phyloP scores from a whole-genome alignment of 139 green algal genomes.

The Micromonas commoda region DNA sequence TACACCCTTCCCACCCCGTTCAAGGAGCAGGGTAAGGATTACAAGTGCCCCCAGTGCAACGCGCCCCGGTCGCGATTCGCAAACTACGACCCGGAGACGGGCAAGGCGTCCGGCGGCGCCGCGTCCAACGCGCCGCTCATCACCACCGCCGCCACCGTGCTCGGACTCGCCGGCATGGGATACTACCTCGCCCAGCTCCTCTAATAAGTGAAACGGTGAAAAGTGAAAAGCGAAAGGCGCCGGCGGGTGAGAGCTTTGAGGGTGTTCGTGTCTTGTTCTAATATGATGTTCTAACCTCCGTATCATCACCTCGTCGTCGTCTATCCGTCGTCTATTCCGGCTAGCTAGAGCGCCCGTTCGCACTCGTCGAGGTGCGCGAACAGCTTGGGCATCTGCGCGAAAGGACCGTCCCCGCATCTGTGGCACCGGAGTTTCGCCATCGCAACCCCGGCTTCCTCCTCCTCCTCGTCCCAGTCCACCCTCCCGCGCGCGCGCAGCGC shows the following conservation, averaged over 20 bases:
- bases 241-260: too few relatives aligned
- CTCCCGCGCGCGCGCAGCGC: too few relatives aligned
- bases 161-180: constrained; percentile 16
- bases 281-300: too few relatives aligned
- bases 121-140: constrained; percentile 14
- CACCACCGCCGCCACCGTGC: constrained; percentile 8
- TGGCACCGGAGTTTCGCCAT: not conserved
- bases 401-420: not conserved
- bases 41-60: constrained; percentile 80
- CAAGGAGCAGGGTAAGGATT: constrained; percentile 47
- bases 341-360: not conserved
- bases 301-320: too few relatives aligned
- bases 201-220: not conserved
- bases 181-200: constrained; percentile 1
- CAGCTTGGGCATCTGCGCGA: not conserved
- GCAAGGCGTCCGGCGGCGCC: constrained; percentile 38
- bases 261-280: not conserved
- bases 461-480: not conserved
- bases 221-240: too few relatives aligned
- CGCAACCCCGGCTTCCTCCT: not conserved
- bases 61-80: constrained; percentile 89
- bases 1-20: constrained; percentile 63
- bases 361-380: not conserved
- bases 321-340: too few relatives aligned
- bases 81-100: constrained; percentile 74